Evolutionary conservation across 352 stramenopile species (phyloP).

Genomic region (Pythium folliculosum): DNA sequence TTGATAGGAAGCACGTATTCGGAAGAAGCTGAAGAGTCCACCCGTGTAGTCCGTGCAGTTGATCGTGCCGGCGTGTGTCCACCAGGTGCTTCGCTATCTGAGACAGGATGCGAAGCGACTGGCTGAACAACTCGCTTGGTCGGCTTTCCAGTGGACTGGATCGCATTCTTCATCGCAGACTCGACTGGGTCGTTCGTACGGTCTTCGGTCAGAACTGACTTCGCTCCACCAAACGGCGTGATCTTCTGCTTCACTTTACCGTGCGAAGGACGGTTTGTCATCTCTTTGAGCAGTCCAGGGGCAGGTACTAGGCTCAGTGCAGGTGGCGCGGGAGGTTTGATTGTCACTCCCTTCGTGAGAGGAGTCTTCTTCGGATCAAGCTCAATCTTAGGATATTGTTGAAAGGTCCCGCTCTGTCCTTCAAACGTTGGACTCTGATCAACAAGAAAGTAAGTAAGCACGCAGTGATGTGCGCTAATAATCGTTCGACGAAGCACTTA

Average conservation of each 20-base stretch:
- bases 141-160: slow-evolving; percentile 8
- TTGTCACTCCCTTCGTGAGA: slow-evolving; percentile 48
- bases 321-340: slow-evolving; percentile 24
- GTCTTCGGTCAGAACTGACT: slow-evolving; percentile 12
- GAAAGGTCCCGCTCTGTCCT: slow-evolving; percentile 39
- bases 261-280: not conserved
- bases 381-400: slow-evolving; percentile 41
- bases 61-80: not conserved
- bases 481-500: not conserved
- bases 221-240: not conserved
- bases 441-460: not conserved
- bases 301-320: not conserved
- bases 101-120: not conserved
- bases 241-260: not conserved
- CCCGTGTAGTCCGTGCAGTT: not conserved
- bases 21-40: not conserved
- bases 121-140: not conserved
- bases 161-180: slow-evolving; percentile 12
- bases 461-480: too few relatives aligned
- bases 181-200: slow-evolving; percentile 25
- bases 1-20: not conserved
- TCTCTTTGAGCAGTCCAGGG: slow-evolving; percentile 1
- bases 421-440: slow-evolving; percentile 36
- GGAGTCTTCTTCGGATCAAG: slow-evolving; percentile 44
- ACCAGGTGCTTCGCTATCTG: not conserved